Percentiles rank a stretch among this genome's conserved stretches.
These are phyloP conservation scores for Penicillium sp. DNA, from an alignment of 2,329 filamentous ascomycete species.

Conservation along the genomic window DNA sequence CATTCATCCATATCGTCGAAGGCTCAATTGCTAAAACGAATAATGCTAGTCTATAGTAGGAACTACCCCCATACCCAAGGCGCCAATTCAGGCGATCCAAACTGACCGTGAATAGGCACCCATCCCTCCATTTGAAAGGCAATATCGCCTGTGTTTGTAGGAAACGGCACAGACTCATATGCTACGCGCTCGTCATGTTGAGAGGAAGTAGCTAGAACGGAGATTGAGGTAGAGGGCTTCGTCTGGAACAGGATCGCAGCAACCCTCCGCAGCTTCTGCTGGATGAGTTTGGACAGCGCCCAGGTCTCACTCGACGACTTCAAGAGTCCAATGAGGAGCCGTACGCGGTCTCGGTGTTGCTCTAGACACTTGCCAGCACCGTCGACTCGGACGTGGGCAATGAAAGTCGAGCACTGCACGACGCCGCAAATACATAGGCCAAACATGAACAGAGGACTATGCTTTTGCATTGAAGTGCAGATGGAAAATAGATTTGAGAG, in stretches of 20 bases:
- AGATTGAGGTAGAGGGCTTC: background rate
- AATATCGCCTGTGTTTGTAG: background rate
- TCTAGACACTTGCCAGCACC: slow-evolving; percentile 11
- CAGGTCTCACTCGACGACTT: slow-evolving; percentile 8
- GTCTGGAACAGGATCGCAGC: slow-evolving; percentile 1
- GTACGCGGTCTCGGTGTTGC: slow-evolving; percentile 13
- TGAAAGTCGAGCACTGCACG: slow-evolving; percentile 13
- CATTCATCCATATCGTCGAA: background rate
- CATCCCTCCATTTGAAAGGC: slow-evolving; percentile 1
- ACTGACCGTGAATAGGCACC: slow-evolving; percentile 10
- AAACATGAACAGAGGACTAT: slow-evolving; percentile 13
- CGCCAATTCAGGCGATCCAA: slow-evolving; percentile 7
- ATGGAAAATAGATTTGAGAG: slow-evolving; percentile 13
- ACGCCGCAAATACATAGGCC: slow-evolving; percentile 10
- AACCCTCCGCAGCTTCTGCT: slow-evolving; percentile 5
- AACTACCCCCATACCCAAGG: slow-evolving; percentile 11
- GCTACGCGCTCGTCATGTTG: background rate
- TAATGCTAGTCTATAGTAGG: background rate
- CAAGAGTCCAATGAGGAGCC: slow-evolving; percentile 13
- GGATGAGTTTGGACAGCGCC: slow-evolving; percentile 7
- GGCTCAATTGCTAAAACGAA: background rate
- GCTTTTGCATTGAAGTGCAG: slow-evolving; percentile 9
- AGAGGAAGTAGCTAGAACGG: background rate
- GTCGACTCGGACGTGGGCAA: slow-evolving; percentile 2
- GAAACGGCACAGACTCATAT: background rate